Percentiles rank a stretch among this genome's conserved stretches.
phyloP scores from a whole-genome alignment of 2,329 filamentous ascomycete species.

The Trichoderma semiorbis region DNA sequence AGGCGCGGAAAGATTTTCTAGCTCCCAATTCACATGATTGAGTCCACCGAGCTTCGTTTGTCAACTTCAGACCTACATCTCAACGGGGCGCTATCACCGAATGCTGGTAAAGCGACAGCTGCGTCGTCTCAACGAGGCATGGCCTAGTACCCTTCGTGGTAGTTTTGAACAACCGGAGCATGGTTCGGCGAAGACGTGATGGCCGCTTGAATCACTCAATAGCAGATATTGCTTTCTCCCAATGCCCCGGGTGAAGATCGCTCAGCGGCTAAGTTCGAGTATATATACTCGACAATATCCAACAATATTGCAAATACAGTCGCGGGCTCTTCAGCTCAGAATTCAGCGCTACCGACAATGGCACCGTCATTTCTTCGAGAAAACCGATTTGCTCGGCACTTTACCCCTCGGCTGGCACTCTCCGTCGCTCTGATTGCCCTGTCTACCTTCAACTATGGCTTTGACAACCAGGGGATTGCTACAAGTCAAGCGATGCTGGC shows the following conservation, averaged over 20 bases:
- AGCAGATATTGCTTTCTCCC: neutral
- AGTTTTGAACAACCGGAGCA: neutral
- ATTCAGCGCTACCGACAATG: neutral
- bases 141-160: neutral
- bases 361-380: neutral
- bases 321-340: neutral
- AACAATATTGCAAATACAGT: neutral
- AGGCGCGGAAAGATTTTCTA: slow-evolving; percentile 7
- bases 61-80: neutral
- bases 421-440: slow-evolving; percentile 2
- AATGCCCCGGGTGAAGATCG: neutral
- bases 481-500: slow-evolving; percentile 9
- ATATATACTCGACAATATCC: neutral
- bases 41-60: neutral
- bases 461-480: slow-evolving; percentile 7
- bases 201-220: neutral
- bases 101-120: neutral
- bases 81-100: neutral
- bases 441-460: slow-evolving; percentile 12
- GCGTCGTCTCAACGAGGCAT: neutral
- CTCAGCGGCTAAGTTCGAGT: neutral
- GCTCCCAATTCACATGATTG: neutral
- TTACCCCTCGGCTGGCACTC: slow-evolving; percentile 2
- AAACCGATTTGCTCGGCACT: slow-evolving; percentile 2
- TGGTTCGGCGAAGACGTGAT: neutral